These are phyloP conservation scores for Luffa aegyptiaca DNA, from an alignment of 306 rosid genomes.

Conservation along the genomic window DNA sequence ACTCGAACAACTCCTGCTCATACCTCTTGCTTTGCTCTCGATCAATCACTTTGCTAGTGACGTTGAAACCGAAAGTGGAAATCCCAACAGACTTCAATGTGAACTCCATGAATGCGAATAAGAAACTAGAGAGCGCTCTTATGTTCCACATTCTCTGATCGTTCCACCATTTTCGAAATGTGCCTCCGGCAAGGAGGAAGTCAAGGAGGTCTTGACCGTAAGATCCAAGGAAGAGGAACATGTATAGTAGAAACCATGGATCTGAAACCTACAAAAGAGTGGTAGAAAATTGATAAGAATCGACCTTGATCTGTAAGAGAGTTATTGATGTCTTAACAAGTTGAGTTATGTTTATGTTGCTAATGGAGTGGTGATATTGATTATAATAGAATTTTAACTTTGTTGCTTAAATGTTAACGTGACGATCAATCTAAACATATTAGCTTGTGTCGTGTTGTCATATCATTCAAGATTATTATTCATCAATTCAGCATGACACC, in stretches of 20 bases:
- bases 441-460: no score
- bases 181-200: constrained; percentile 12
- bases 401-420: no score
- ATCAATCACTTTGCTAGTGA: constrained; percentile 28
- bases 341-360: no score
- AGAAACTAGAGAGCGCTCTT: constrained; percentile 13
- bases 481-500: no score
- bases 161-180: constrained; percentile 30
- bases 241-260: constrained; percentile 20
- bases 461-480: no score
- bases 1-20: constrained; percentile 21
- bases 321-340: no score
- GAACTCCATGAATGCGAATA: constrained; percentile 23
- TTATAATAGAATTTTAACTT: no score
- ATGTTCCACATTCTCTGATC: constrained; percentile 40
- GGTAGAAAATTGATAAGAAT: no score
- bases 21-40: constrained; percentile 34
- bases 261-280: constrained; percentile 14
- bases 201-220: constrained; percentile 23
- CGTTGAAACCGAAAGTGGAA: constrained; percentile 15
- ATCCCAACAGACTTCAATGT: constrained; percentile 12
- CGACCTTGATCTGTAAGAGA: no score
- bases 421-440: no score
- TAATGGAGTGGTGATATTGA: no score
- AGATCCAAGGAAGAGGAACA: constrained; percentile 24